These are phyloP conservation scores for Pleurotus tuber-regium DNA, from an alignment of 768 basidiomycete genomes.

Conservation along the genomic window DNA sequence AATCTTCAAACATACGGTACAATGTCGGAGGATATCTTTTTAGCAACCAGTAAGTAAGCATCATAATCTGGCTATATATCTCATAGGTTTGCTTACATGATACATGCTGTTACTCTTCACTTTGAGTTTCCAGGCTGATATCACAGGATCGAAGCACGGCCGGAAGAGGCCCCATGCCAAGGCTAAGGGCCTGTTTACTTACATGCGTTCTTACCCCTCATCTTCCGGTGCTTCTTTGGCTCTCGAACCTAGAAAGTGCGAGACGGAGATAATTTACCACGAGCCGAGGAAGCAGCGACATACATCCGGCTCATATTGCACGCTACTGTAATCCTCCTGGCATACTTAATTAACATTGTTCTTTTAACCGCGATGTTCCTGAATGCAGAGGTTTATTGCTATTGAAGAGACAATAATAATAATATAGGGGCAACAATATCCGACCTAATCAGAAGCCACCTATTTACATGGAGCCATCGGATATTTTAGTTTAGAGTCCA, in stretches of 20 bases:
- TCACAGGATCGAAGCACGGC: slow-evolving; percentile 1
- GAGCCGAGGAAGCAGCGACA: slow-evolving; percentile 17
- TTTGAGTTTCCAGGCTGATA: background rate
- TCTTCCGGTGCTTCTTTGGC: slow-evolving; percentile 30
- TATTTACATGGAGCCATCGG: no score
- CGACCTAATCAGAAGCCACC: no score
- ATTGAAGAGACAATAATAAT: no score
- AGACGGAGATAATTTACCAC: slow-evolving; percentile 2
- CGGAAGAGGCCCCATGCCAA: slow-evolving; percentile 18
- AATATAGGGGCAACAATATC: no score
- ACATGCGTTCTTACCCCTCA: background rate
- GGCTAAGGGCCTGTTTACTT: slow-evolving; percentile 17
- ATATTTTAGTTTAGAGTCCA: no score
- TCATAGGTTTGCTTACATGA: background rate
- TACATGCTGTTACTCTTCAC: background rate
- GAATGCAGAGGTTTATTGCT: no score
- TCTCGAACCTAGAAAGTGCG: slow-evolving; percentile 4
- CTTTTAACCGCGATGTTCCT: no score
- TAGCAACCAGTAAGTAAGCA: background rate
- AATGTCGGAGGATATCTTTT: slow-evolving; percentile 5
- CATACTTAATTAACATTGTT: no score
- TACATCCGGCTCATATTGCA: slow-evolving; percentile 12
- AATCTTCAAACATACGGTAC: background rate
- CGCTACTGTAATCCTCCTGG: background rate
- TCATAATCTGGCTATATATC: background rate